Base-by-base conservation (phyloP, 176 grass and related monocot genomes). In the Zea luxurians region DNA sequence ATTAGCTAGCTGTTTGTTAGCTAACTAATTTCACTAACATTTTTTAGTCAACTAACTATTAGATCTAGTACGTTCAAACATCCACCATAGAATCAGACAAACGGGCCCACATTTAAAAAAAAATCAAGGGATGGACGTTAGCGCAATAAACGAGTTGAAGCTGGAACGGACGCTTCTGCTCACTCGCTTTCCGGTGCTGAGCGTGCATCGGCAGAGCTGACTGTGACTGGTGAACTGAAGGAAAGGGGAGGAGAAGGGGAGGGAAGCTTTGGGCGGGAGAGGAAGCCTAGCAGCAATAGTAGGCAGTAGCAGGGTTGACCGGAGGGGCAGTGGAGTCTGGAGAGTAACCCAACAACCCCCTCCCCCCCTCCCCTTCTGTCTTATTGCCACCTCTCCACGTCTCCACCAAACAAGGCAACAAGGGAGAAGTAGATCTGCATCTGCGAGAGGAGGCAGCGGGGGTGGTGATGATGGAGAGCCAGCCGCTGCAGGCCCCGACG, bases 401-500 rank as follows among this genome's bases (percentile, higher is more conserved):
- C 46, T 78, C 76, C 35, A 73, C 37, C 48, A 65, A 66, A 60
- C 72, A 45, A 57, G 42, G 66, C 13, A 46, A 48, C 8, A 20
- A 13, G 6, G 1, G 72, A 88, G 82, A 89, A 34, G 59, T 34
- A 61, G 59, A 61, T 69, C 66, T 69, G 17, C 66, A 45, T 58
- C 54, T 58, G 17, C 54, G 54, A 58, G 54, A 54, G 52, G 54
- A 18, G 54, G 54, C 54, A 8, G 54, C 2, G n/a, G 54, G 1
- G 6, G 54, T 58, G 54, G 61, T 42, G 73, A 78, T 81, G 87
- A 85, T 85, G 87, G 87, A 89, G 87, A 89, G 78, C 87, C 87
- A 89, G 83, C 82, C 87, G 43, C 87, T 89, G 73, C 87, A 85
- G 60, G 78, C 78, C n/a, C 67, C 83, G 4, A 37, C 77, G 11